Conservation (phyloP, 805 yeast species). For the Kockiozyma suomiensis region DNA sequence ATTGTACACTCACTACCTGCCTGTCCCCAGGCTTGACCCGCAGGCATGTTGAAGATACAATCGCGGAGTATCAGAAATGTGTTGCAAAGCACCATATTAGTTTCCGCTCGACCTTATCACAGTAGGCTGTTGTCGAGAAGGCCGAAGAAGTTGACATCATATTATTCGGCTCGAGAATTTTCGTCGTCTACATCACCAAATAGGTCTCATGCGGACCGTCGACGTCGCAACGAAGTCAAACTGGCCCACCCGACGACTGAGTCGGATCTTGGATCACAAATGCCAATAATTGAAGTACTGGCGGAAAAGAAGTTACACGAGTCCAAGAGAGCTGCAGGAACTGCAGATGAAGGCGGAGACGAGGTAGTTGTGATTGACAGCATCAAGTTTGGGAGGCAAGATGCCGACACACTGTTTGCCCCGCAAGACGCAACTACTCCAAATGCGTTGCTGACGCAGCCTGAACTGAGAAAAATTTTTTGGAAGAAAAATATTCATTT, state of each 20-base stretch:
- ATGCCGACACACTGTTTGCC: neutral
- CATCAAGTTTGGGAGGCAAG: neutral
- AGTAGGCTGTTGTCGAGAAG: too few species aligned
- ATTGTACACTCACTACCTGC: too few species aligned
- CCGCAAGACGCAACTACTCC: neutral
- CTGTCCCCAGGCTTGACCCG: too few species aligned
- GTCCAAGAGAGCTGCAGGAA: neutral
- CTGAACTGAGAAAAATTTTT: constrained; percentile 1
- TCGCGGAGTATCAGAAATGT: neutral
- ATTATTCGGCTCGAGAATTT: too few species aligned
- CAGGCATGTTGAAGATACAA: neutral
- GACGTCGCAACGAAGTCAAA: too few species aligned
- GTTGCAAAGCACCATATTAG: neutral
- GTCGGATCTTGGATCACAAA: neutral
- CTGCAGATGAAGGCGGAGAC: neutral
- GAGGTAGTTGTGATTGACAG: neutral
- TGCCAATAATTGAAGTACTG: neutral
- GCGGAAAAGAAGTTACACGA: neutral
- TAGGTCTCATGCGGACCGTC: too few species aligned
- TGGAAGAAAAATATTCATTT: constrained; percentile 15
- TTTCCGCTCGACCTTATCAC: neutral
- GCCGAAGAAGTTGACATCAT: too few species aligned
- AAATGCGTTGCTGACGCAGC: constrained; percentile 1
- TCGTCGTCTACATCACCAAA: too few species aligned
- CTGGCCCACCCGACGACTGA: too few species aligned